phyloP scores from a whole-genome alignment of 78 protist species.

The Tieghemostelium lacteum region DNA sequence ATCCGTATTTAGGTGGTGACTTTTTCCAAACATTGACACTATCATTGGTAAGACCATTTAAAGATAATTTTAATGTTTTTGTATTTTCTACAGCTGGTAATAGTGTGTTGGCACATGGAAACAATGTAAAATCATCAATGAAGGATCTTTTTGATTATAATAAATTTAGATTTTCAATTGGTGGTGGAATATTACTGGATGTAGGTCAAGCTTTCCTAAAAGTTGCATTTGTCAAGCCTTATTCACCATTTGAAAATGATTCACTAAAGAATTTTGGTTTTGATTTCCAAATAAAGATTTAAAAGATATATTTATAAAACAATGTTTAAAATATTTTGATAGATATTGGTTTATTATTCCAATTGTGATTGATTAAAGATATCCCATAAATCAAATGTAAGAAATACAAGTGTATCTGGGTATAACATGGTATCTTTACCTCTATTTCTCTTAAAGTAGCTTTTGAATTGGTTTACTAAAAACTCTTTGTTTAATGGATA shows the following conservation, averaged over 20 bases:
- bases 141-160: background rate
- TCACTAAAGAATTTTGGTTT: background rate
- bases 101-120: background rate
- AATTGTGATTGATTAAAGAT: too few relatives aligned
- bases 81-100: background rate
- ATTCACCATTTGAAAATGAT: background rate
- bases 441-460: too few relatives aligned
- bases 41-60: background rate
- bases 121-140: background rate
- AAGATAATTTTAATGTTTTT: too few relatives aligned
- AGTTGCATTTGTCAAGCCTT: background rate
- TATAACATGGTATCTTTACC: too few relatives aligned
- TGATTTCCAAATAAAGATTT: background rate
- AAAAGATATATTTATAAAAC: too few relatives aligned
- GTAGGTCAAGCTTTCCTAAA: background rate
- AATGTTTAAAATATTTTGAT: too few relatives aligned
- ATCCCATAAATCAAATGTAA: too few relatives aligned
- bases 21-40: background rate
- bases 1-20: background rate
- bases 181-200: background rate
- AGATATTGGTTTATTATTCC: too few relatives aligned
- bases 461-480: too few relatives aligned
- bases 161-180: background rate
- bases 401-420: too few relatives aligned
- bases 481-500: too few relatives aligned